Conservation (phyloP, 441 rosid genomes). For the California macrophylla region DNA sequence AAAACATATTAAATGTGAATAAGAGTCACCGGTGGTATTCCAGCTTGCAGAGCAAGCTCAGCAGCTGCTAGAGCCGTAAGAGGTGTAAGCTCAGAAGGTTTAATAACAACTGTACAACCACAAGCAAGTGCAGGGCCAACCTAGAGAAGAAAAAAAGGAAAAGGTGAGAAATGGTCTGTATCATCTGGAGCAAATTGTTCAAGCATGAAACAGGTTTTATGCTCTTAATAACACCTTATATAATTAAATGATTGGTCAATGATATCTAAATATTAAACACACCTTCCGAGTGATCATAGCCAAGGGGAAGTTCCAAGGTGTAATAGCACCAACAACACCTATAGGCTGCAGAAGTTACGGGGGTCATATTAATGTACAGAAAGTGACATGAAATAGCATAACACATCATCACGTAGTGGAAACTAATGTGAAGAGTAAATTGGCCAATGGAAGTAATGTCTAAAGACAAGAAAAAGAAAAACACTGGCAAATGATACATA, state of each 20-base stretch:
- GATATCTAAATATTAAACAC: constrained; percentile 19
- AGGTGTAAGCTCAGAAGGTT: constrained; percentile 94
- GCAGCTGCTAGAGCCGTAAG: constrained; percentile 93
- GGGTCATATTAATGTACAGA: neutral
- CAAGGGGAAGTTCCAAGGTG: constrained; percentile 97
- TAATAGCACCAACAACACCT: constrained; percentile 91
- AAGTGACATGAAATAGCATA: neutral
- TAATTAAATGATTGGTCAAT: neutral
- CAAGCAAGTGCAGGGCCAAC: constrained; percentile 98
- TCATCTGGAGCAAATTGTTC: constrained; percentile 17
- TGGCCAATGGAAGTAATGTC: neutral
- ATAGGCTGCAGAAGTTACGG: constrained; percentile 53
- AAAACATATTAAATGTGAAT: neutral
- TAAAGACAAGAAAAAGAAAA: neutral
- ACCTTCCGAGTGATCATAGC: constrained; percentile 99
- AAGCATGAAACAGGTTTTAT: constrained; percentile 3
- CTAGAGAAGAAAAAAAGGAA: constrained; percentile 33
- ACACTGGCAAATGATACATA: neutral
- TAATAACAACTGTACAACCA: constrained; percentile 93
- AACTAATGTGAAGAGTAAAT: neutral
- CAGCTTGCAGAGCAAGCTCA: constrained; percentile 93
- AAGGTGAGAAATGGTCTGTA: neutral
- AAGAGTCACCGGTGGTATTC: constrained; percentile 82
- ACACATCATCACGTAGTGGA: neutral
- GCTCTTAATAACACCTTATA: constrained; percentile 6